These are phyloP conservation scores for Tuber umbilicatum DNA, from an alignment of 495 filamentous ascomycete genomes.

Conservation along the genomic window DNA sequence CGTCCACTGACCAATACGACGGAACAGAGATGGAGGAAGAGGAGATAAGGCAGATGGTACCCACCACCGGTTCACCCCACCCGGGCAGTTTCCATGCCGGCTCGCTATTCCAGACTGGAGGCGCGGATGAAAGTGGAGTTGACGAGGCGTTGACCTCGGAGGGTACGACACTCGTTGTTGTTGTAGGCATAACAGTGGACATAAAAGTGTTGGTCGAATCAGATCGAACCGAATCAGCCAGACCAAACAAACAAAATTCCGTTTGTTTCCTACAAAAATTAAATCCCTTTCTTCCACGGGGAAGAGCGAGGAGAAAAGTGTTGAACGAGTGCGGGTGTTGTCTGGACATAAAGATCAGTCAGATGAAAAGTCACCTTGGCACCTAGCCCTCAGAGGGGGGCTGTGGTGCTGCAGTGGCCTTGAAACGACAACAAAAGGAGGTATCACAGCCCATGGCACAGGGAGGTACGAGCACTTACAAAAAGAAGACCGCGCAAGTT, in stretches of 20 bases:
- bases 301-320: neutral
- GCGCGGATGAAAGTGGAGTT: conserved; percentile 27
- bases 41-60: conserved; percentile 23
- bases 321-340: neutral
- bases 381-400: neutral
- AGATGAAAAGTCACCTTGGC: neutral
- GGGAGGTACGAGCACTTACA: neutral
- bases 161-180: conserved; percentile 13
- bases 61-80: conserved; percentile 57
- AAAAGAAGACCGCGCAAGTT: neutral
- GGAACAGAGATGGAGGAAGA: neutral
- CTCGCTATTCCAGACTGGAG: conserved; percentile 43
- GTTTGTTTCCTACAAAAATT: neutral
- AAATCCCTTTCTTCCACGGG: neutral
- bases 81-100: conserved; percentile 49
- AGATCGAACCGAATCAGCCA: neutral
- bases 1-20: neutral
- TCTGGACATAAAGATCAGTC: neutral
- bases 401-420: conserved; percentile 3
- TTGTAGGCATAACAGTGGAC: conserved; percentile 8
- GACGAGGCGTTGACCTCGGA: conserved; percentile 6
- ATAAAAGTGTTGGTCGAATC: neutral
- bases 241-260: neutral
- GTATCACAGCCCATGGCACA: neutral
- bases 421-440: neutral